phyloP scores from a whole-genome alignment of 345 rosid species.

The Eucalyptus curtisii region DNA sequence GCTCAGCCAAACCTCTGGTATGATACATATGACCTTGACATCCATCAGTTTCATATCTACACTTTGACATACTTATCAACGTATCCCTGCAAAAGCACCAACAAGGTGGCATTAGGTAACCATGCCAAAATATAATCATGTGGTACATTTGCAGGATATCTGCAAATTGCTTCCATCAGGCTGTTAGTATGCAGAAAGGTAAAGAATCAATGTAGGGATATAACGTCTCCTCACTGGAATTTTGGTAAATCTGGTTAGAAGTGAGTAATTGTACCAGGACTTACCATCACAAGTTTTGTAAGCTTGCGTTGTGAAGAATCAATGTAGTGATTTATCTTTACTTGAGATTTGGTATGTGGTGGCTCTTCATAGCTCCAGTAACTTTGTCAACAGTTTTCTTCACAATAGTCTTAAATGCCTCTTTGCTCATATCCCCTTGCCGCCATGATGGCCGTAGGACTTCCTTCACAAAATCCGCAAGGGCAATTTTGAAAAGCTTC shows the following conservation, averaged over 20 bases:
- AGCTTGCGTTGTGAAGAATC: slow-evolving; percentile 59
- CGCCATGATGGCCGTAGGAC: slow-evolving; percentile 85
- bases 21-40: neutral
- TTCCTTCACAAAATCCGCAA: slow-evolving; percentile 90
- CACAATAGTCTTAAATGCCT: slow-evolving; percentile 84
- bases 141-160: neutral
- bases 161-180: neutral
- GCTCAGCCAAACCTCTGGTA: neutral
- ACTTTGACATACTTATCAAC: slow-evolving; percentile 77
- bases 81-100: slow-evolving; percentile 48
- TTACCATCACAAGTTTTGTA: slow-evolving; percentile 91
- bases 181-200: neutral
- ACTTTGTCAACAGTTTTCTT: slow-evolving; percentile 92
- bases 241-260: neutral
- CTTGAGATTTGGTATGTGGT: slow-evolving; percentile 72
- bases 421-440: slow-evolving; percentile 95
- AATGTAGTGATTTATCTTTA: slow-evolving; percentile 73
- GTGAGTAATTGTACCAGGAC: neutral
- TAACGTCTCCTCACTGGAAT: neutral
- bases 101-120: neutral
- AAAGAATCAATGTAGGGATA: neutral
- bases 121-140: neutral
- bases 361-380: slow-evolving; percentile 64
- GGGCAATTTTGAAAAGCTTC: slow-evolving; percentile 62
- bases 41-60: slow-evolving; percentile 5